Evolutionary conservation across 306 rosid species (phyloP).

Genomic region (Heteromeles arbutifolia): DNA sequence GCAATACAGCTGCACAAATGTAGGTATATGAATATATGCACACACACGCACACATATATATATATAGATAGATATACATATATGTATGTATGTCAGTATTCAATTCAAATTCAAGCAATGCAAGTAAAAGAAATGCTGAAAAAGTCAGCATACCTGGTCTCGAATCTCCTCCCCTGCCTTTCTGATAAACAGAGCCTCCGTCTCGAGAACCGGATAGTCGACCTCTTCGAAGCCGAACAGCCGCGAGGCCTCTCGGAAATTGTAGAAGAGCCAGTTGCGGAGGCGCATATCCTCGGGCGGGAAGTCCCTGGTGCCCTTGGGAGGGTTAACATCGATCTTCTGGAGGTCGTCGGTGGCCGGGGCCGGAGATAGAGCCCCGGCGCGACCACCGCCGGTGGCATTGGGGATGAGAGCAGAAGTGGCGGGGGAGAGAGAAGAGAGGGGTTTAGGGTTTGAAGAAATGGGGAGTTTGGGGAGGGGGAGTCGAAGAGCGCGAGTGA

Average conservation of each 20-base stretch:
- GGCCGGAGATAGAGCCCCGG: slow-evolving; percentile 53
- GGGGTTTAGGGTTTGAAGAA: slow-evolving; percentile 9
- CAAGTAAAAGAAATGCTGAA: background rate
- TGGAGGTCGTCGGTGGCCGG: slow-evolving; percentile 42
- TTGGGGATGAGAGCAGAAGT: slow-evolving; percentile 33
- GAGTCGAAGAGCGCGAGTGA: slow-evolving; percentile 22
- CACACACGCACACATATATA: too few relatives aligned
- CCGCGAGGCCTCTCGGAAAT: slow-evolving; percentile 81
- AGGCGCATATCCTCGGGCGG: slow-evolving; percentile 83
- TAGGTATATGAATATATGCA: background rate
- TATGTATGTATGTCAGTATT: background rate
- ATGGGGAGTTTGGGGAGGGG: slow-evolving; percentile 16
- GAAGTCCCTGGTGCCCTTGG: slow-evolving; percentile 89
- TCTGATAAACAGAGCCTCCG: slow-evolving; percentile 76
- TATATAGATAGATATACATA: too few relatives aligned
- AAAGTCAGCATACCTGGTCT: slow-evolving; percentile 56
- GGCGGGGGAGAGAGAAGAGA: slow-evolving; percentile 33
- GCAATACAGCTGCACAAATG: slow-evolving; percentile 73
- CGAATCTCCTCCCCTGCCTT: slow-evolving; percentile 96
- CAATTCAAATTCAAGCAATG: background rate
- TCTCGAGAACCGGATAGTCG: slow-evolving; percentile 89
- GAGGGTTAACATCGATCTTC: slow-evolving; percentile 81
- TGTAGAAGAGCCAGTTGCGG: slow-evolving; percentile 79
- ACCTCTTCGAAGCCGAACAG: slow-evolving; percentile 83
- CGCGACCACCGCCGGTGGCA: slow-evolving; percentile 16